A percentile compares a stretch with the other conserved stretches of the same genome.
These are phyloP conservation scores for Croton setiger DNA, from an alignment of 441 rosid genomes.

Conservation along the genomic window DNA sequence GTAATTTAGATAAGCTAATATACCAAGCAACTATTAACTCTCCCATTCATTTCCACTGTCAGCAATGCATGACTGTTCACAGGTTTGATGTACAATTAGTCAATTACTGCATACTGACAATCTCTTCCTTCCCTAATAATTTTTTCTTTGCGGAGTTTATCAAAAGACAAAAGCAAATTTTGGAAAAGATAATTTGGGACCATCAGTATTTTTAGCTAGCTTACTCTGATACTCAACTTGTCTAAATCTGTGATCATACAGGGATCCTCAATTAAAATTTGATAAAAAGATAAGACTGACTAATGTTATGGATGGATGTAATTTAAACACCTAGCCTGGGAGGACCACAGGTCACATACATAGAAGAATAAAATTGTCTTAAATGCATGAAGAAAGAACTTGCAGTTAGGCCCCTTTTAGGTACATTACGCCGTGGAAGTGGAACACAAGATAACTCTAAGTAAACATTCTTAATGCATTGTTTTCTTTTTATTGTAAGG, in stretches of 20 bases:
- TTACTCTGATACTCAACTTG: background rate
- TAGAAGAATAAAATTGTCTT: background rate
- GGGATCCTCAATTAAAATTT: background rate
- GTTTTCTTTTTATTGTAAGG: constrained; percentile 3
- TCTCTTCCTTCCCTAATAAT: background rate
- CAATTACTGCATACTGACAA: background rate
- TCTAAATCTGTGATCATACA: background rate
- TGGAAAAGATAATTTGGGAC: background rate
- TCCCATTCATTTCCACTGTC: background rate
- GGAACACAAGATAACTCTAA: background rate
- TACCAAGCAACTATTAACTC: background rate
- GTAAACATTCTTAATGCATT: background rate
- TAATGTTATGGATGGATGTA: constrained; percentile 9
- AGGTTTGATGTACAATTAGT: background rate
- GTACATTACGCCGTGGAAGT: background rate
- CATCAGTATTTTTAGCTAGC: background rate
- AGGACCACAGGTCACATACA: constrained; percentile 3
- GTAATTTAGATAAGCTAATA: background rate
- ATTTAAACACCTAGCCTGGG: constrained; percentile 11
- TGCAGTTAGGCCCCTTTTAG: constrained; percentile 7
- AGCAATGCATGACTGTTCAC: background rate
- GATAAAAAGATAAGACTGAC: background rate
- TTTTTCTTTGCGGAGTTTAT: background rate
- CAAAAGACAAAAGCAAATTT: no score
- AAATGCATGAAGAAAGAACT: background rate